Conservation (phyloP, 2,329 filamentous ascomycete genomes). For the Penicillium paneum region DNA sequence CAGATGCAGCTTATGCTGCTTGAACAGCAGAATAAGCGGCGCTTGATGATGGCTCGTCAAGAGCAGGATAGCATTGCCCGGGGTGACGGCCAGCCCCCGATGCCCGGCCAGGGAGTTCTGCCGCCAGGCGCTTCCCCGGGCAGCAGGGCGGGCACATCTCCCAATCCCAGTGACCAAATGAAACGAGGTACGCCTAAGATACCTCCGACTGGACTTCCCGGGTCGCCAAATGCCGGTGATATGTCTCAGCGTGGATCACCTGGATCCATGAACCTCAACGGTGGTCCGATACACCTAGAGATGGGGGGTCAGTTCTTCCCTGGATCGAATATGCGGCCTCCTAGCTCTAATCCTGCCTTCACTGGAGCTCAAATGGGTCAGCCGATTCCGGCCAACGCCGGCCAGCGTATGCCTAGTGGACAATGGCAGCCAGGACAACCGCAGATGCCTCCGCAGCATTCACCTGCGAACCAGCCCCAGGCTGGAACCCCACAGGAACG, state of each 20-base stretch:
- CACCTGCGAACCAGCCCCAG: constrained; percentile 44
- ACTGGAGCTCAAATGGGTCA: constrained; percentile 44
- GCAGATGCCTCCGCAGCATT: constrained; percentile 49
- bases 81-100: constrained; percentile 48
- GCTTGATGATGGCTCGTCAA: constrained; percentile 63
- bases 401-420: constrained; percentile 40
- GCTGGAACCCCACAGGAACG: constrained; percentile 57
- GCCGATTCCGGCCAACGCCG: constrained; percentile 41
- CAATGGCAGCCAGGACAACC: constrained; percentile 44
- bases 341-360: constrained; percentile 53
- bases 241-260: constrained; percentile 60
- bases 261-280: constrained; percentile 55
- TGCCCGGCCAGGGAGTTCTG: constrained; percentile 47
- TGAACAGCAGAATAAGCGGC: constrained; percentile 67
- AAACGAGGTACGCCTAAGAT: constrained; percentile 62
- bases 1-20: constrained; percentile 68
- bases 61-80: constrained; percentile 62
- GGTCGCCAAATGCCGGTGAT: constrained; percentile 57
- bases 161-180: constrained; percentile 61
- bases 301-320: constrained; percentile 46
- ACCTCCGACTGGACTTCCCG: constrained; percentile 54
- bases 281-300: constrained; percentile 49
- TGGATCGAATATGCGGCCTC: constrained; percentile 56
- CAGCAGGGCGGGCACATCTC: constrained; percentile 57
- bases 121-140: constrained; percentile 57